Percentiles rank a stretch among this genome's conserved stretches.
These are phyloP conservation scores for Fusarium longipes DNA, from an alignment of 2,329 filamentous ascomycete genomes.

Conservation along the genomic window DNA sequence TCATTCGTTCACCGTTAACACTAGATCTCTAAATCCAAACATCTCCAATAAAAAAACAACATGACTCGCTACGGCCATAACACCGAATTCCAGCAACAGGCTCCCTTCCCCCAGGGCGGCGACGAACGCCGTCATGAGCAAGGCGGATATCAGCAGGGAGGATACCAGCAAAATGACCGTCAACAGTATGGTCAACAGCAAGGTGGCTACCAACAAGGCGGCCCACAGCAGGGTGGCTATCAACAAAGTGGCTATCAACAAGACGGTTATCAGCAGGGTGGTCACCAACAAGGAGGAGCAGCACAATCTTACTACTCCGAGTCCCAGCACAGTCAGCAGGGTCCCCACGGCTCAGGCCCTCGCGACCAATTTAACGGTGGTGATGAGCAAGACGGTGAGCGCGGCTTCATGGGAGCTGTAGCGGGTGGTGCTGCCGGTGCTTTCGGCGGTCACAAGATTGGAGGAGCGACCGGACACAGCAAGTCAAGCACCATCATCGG, in stretches of 20 bases:
- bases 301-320: constrained; percentile 25
- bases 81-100: constrained; percentile 22
- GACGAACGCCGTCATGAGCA: constrained; percentile 14
- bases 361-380: constrained; percentile 7
- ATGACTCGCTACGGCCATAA: constrained; percentile 30
- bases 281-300: constrained; percentile 17
- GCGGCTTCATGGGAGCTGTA: constrained; percentile 55
- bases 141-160: constrained; percentile 13
- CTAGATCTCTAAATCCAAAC: neutral
- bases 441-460: constrained; percentile 55
- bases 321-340: constrained; percentile 11
- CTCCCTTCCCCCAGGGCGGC: constrained; percentile 9
- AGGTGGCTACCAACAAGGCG: neutral
- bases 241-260: neutral
- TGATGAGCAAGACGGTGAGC: constrained; percentile 52
- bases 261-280: constrained; percentile 17
- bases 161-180: constrained; percentile 1
- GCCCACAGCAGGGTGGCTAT: neutral
- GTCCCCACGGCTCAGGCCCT: constrained; percentile 2
- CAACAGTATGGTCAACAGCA: constrained; percentile 12
- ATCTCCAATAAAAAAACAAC: neutral
- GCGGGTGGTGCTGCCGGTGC: constrained; percentile 56
- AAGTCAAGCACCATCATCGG: constrained; percentile 54
- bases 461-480: constrained; percentile 47
- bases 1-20: neutral